Evolutionary conservation across 768 basidiomycete species (phyloP).

Genomic region (Agaricus bisporus): DNA sequence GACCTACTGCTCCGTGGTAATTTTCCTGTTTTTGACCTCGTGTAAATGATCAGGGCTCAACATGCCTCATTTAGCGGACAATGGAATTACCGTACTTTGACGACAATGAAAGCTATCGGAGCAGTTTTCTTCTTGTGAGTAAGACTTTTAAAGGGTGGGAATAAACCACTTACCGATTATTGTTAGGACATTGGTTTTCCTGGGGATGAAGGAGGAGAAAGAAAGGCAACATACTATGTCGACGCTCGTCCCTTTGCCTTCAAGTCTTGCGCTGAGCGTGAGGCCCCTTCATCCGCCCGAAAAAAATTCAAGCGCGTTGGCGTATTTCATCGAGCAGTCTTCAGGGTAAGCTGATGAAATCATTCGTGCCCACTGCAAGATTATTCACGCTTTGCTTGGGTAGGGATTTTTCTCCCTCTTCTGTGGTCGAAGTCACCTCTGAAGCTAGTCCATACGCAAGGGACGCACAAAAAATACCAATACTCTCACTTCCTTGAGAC

Average conservation of each 20-base stretch:
- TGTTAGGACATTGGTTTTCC: background rate
- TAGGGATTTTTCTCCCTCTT: conserved; percentile 4
- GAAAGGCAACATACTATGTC: background rate
- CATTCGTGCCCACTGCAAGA: background rate
- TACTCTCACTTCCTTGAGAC: background rate
- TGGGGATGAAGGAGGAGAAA: background rate
- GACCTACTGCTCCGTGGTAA: too few species aligned
- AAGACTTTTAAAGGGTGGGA: background rate
- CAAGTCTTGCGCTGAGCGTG: background rate
- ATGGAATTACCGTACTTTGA: background rate
- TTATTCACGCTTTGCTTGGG: background rate
- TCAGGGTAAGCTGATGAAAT: background rate
- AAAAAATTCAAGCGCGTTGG: background rate
- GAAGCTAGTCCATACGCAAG: background rate
- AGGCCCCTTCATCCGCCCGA: background rate
- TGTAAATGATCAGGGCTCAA: background rate
- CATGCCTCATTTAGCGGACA: conserved; percentile 7
- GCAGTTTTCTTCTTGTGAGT: conserved; percentile 4
- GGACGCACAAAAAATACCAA: background rate
- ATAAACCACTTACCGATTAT: background rate
- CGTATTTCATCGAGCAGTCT: background rate
- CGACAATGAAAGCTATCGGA: background rate
- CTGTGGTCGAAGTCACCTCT: background rate
- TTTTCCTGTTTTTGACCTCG: background rate
- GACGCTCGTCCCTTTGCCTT: background rate